Base-by-base conservation (phyloP, 345 rosid species). In the Barbarea vulgaris region DNA sequence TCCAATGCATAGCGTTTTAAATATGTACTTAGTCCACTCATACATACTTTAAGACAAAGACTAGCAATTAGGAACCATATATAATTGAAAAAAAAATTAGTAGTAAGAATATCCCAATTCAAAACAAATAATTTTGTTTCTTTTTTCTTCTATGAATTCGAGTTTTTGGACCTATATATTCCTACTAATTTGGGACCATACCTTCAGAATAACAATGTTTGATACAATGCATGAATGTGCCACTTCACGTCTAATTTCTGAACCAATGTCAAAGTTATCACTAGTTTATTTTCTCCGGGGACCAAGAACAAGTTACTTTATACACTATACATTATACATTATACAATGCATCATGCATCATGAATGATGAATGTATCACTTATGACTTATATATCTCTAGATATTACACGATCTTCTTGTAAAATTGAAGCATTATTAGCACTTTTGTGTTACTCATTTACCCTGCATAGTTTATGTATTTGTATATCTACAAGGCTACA, bases 401-500 rank as follows among this genome's bases (percentile, higher is more conserved):
- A n/a, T n/a, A 24, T 24, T 37, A 37, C 41, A 37, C 14, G 12
- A 37, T 37, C 15, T 37, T 41, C 6, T 41, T 41, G 17, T 41
- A 41, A 14, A 41, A 41, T 41, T 41, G 17, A 41, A 13, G 46
- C 46, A 41, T 13, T 14, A 41, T 41, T 14, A 41, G 39, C 30
- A 72, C 39, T n/a, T 24, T 71, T 17, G 2, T 15, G 59, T 48
- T 51, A 14, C 60, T 60, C 60, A 71, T 60, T 59, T 61, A 19
- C 60, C 34, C 67, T 60, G 60, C 39, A 60, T 48, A 47, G 9
- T 14, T 19, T 15, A 61, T 63, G 70, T 52, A 73, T 63, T 25
- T 61, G 42, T 63, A 36, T 36, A 63, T 72, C 18, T 53, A 73
- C 47, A 42, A 42, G 53, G 63, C 18, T 53, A 73, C 47, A 42